Evolutionary conservation across 2,329 filamentous ascomycete species (phyloP), one percentile per base, ranked within the genome.

Genomic region (Xylaria sp.): DNA sequence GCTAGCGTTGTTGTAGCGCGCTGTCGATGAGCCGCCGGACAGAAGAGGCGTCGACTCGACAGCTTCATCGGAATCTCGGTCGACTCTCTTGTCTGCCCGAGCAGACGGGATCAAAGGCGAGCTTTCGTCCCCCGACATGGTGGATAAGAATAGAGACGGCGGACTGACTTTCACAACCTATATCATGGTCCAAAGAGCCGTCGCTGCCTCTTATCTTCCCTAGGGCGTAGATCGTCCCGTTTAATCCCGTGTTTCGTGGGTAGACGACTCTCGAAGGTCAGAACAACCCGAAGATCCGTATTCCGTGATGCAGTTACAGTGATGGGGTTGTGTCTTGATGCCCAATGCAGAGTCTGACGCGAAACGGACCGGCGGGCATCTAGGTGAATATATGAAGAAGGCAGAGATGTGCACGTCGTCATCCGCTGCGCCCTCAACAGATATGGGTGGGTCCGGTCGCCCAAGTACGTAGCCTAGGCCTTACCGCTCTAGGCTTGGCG

Each of bases 21-120:
- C 71, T 11, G 71, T 72, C 30, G 69, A 68, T 52, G 73, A 69
- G 18, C 74, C 70, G 59, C 72, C 70, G 4, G 74, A 72, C 0
- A 85, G 76, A 11, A 85, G 76, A 16, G 82, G 81, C n/a, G 81
- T 80, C n/a, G 78, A 75, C 65, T 85, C 82, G 47, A 59, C 55
- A 2, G 71, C 64, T 0, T 66, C 66, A 16, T 69, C 54, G 16
- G 44, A 57, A 61, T 65, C 70, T 55, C 37, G 64, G 18, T 63
- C 70, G 4, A 49, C 51, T 34, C 52, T 52, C 53, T 68, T 71
- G 50, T 67, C 66, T 39, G 68, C 72, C 50, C 62, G 66, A 42
- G 73, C 70, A 23, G 62, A 55, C 16, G 57, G 52, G 10, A 62
- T 55, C 59, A 64, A 59, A 42, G 59, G 54, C 13, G 59, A 59